phyloP scores from a whole-genome alignment of 1,284 basidiomycete genomes.

The Tylopilus sp. region DNA sequence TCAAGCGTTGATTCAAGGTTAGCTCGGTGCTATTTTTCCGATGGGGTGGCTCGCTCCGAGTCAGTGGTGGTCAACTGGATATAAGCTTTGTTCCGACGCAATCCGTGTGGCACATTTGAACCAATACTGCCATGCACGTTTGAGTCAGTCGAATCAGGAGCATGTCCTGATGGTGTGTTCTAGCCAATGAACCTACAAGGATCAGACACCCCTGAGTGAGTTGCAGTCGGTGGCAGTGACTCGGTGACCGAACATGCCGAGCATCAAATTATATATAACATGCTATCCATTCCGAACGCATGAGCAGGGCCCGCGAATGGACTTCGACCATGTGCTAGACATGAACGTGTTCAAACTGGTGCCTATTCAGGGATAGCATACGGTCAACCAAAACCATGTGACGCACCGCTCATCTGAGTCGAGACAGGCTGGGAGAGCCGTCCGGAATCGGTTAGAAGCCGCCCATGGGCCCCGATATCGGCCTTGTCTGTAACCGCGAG shows the following conservation, averaged over 20 bases:
- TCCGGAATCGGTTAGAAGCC: neutral
- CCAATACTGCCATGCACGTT: slow-evolving; percentile 11
- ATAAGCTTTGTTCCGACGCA: slow-evolving; percentile 14
- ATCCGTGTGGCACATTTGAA: slow-evolving; percentile 17
- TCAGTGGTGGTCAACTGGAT: slow-evolving; percentile 13
- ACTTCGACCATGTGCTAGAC: slow-evolving; percentile 20
- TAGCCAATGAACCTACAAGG: neutral
- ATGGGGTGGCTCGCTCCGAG: too few relatives aligned
- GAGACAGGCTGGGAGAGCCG: slow-evolving; percentile 1
- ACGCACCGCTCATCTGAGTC: slow-evolving; percentile 14
- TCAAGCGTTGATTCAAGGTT: slow-evolving; percentile 15
- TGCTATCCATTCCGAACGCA: neutral
- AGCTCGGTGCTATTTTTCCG: slow-evolving; percentile 20
- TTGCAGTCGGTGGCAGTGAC: neutral
- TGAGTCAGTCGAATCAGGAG: neutral
- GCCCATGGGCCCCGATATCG: neutral
- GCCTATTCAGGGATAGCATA: neutral
- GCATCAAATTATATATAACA: neutral
- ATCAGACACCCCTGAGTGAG: neutral
- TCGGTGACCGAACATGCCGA: neutral
- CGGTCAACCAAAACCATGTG: slow-evolving; percentile 24
- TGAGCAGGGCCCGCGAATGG: neutral
- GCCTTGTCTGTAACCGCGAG: slow-evolving; percentile 14
- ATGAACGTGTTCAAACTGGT: neutral
- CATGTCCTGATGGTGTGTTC: neutral